These are phyloP conservation scores for Cryptococcus sp. DNA, from an alignment of 1,284 basidiomycete species.

Conservation along the genomic window DNA sequence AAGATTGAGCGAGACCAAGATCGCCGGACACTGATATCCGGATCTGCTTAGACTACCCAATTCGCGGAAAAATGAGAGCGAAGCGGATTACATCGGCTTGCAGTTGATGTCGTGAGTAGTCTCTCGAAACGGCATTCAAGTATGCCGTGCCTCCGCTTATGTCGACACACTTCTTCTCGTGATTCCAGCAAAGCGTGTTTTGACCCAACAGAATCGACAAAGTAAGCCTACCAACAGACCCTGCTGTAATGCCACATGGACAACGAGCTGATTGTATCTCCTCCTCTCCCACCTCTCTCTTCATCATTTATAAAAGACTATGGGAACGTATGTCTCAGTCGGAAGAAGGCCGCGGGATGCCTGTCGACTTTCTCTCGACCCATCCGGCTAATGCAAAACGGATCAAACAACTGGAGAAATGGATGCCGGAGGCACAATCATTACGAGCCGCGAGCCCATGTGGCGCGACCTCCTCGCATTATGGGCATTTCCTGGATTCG, in stretches of 20 bases:
- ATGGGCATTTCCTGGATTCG: slow-evolving; percentile 42
- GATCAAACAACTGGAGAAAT: slow-evolving; percentile 56
- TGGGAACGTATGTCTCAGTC: slow-evolving; percentile 64
- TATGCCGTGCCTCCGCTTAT: background rate
- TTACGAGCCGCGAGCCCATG: slow-evolving; percentile 45
- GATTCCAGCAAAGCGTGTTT: slow-evolving; percentile 38
- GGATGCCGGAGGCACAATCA: slow-evolving; percentile 46
- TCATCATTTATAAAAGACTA: slow-evolving; percentile 58
- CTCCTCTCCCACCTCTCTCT: background rate
- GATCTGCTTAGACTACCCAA: slow-evolving; percentile 65
- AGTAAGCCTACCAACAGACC: slow-evolving; percentile 55
- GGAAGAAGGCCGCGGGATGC: slow-evolving; percentile 53
- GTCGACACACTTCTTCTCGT: too few relatives aligned
- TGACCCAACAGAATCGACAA: slow-evolving; percentile 61
- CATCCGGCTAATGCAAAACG: slow-evolving; percentile 73
- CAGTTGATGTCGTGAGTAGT: slow-evolving; percentile 62
- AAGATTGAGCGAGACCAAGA: background rate
- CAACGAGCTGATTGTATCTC: background rate
- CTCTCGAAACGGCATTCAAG: too few relatives aligned
- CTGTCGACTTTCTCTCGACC: slow-evolving; percentile 58
- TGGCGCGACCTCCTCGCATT: slow-evolving; percentile 35
- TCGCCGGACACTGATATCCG: background rate
- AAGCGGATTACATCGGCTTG: slow-evolving; percentile 79
- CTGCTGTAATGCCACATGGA: background rate
- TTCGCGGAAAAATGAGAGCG: slow-evolving; percentile 75